These are phyloP conservation scores for Eimeria nieschulzi DNA, from an alignment of 169 alveolate genomes.

Conservation along the genomic window DNA sequence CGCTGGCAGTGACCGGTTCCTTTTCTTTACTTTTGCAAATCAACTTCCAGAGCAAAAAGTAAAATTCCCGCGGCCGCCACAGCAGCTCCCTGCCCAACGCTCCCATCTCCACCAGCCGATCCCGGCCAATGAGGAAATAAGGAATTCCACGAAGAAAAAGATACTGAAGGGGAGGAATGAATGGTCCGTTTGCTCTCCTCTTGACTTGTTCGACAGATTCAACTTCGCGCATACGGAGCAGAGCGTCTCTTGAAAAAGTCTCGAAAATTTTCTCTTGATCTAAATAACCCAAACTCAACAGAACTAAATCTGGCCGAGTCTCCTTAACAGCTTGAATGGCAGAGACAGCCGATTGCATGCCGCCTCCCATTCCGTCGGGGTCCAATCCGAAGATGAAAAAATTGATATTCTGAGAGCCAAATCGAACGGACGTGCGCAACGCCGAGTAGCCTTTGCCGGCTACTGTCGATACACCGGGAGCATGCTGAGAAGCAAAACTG, in stretches of 20 bases:
- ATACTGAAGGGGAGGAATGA: slow-evolving; percentile 33
- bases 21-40: not conserved
- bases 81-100: slow-evolving; percentile 50
- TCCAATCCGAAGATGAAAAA: slow-evolving; percentile 13
- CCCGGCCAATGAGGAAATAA: slow-evolving; percentile 47
- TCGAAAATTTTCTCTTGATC: slow-evolving; percentile 45
- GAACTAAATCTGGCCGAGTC: slow-evolving; percentile 17
- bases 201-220: slow-evolving; percentile 6
- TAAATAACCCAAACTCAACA: slow-evolving; percentile 54
- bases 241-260: not conserved
- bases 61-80: slow-evolving; percentile 35
- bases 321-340: not conserved
- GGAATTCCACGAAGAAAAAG: not conserved
- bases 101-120: slow-evolving; percentile 59
- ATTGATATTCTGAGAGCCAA: not conserved
- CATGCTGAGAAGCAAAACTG: not conserved
- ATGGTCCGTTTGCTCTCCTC: not conserved
- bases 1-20: not conserved
- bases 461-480: not conserved
- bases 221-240: not conserved
- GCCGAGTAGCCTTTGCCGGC: slow-evolving; percentile 23
- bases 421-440: not conserved
- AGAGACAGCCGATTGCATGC: not conserved
- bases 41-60: not conserved
- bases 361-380: not conserved